Evolutionary conservation across 2,329 filamentous ascomycete genomes (phyloP).

Genomic region (Diaporthe caulivora): DNA sequence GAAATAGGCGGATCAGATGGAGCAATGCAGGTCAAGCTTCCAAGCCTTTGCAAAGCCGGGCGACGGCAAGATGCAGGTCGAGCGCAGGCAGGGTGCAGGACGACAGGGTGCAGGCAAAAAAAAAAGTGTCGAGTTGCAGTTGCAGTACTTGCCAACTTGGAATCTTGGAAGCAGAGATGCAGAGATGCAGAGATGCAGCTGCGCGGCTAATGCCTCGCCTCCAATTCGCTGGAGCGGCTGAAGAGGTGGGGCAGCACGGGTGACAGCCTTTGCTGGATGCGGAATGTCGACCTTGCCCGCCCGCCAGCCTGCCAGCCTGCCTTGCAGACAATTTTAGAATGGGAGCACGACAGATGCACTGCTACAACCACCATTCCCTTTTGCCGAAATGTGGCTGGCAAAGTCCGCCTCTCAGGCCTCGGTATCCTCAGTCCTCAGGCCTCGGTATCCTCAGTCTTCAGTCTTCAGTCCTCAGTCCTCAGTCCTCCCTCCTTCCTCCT

Average conservation of each 20-base stretch:
- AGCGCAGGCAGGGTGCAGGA: not conserved
- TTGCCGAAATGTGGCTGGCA: conserved; percentile 26
- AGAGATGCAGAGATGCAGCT: not conserved
- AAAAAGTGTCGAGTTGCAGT: not conserved
- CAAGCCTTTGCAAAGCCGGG: not conserved
- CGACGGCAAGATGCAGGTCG: conserved; percentile 9
- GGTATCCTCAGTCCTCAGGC: not conserved
- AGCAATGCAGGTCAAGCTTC: not conserved
- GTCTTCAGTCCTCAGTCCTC: too few relatives aligned
- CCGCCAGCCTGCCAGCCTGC: not conserved
- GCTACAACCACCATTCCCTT: conserved; percentile 10
- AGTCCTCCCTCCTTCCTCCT: too few relatives aligned
- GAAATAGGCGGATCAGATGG: too few relatives aligned
- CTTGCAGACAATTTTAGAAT: conserved; percentile 28
- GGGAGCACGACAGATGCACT: conserved; percentile 23
- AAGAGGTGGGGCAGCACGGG: conserved; percentile 8
- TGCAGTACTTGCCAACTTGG: conserved; percentile 15
- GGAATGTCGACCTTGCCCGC: conserved; percentile 29
- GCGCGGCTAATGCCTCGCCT: conserved; percentile 23
- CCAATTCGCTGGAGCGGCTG: conserved; percentile 23
- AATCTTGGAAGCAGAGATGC: not conserved
- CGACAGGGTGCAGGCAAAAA: too few relatives aligned
- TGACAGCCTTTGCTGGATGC: conserved; percentile 2
- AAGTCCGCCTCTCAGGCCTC: not conserved
- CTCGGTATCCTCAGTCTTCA: not conserved